Percentiles rank a stretch among this genome's conserved stretches.
Conservation (phyloP, 257 asterid species). For the Solanum appendiculatum region DNA sequence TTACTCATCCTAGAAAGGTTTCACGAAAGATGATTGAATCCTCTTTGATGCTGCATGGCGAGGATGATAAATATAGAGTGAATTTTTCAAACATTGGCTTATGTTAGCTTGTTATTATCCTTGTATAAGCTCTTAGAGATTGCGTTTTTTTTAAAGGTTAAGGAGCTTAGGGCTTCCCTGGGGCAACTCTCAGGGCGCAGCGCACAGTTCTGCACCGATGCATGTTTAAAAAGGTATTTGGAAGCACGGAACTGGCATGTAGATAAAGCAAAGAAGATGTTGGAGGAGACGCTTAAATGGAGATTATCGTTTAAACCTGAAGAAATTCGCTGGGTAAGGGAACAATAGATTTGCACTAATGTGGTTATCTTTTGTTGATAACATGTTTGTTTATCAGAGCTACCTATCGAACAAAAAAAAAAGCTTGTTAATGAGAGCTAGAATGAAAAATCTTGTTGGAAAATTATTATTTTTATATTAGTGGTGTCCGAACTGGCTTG, state of each 20-base stretch:
- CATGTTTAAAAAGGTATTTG: constrained; percentile 75
- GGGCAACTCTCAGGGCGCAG: constrained; percentile 71
- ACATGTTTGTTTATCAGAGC: not conserved
- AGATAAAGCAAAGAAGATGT: constrained; percentile 82
- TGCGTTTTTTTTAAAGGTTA: constrained; percentile 31
- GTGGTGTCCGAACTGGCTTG: not conserved
- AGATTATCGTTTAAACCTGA: constrained; percentile 79
- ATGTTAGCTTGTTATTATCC: not conserved
- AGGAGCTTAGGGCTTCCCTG: constrained; percentile 66
- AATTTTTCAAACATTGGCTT: not conserved
- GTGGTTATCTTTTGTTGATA: not conserved
- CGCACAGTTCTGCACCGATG: constrained; percentile 61
- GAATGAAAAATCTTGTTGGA: not conserved
- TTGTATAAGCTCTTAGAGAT: not conserved
- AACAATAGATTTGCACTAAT: not conserved
- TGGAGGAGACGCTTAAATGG: constrained; percentile 88
- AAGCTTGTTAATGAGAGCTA: not conserved
- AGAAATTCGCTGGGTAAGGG: constrained; percentile 95
- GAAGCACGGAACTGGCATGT: constrained; percentile 86
- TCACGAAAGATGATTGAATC: not conserved
- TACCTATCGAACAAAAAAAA: not conserved
- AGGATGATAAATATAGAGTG: not conserved
- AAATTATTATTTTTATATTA: not conserved
- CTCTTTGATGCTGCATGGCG: not conserved
- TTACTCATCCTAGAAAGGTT: not conserved